A percentile compares a stretch with the other conserved stretches of the same genome.
These are phyloP conservation scores for Euclidium syriacum DNA, from an alignment of 345 rosid species.

Conservation along the genomic window DNA sequence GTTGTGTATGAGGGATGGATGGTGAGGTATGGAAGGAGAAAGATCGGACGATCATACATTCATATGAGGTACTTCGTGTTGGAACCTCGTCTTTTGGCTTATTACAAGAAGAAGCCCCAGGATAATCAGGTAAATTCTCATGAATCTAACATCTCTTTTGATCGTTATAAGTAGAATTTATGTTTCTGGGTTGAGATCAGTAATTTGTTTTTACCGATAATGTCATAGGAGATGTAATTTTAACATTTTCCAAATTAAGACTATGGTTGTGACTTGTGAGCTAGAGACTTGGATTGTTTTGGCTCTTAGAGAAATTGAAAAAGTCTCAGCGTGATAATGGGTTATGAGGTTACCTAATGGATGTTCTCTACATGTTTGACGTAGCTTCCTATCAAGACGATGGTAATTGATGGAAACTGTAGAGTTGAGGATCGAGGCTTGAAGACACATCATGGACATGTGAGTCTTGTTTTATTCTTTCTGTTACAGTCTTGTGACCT, in stretches of 20 bases:
- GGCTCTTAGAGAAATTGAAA: neutral
- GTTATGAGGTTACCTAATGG: neutral
- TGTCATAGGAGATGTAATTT: neutral
- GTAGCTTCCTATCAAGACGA: conserved; percentile 96
- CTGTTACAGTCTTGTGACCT: neutral
- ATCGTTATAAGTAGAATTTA: neutral
- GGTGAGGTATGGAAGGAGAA: conserved; percentile 97
- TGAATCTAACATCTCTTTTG: neutral
- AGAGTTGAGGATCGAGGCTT: conserved; percentile 99
- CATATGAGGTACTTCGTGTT: conserved; percentile 97
- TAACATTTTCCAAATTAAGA: neutral
- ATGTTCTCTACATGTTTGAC: conserved; percentile 8
- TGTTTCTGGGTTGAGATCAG: neutral
- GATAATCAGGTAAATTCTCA: conserved; percentile 64
- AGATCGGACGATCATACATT: conserved; percentile 93
- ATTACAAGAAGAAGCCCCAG: conserved; percentile 95
- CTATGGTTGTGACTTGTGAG: neutral
- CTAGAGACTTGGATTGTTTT: neutral
- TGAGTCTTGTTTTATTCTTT: conserved; percentile 35
- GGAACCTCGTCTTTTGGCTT: conserved; percentile 87
- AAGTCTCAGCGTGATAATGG: conserved; percentile 3
- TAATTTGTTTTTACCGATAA: neutral
- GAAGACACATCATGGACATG: conserved; percentile 98
- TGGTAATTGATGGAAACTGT: conserved; percentile 93
- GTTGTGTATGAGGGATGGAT: conserved; percentile 98